A percentile compares a stretch with the other conserved stretches of the same genome.
Evolutionary conservation across 208 protist species (phyloP).

Genomic region (Crithidia brevicula): DNA sequence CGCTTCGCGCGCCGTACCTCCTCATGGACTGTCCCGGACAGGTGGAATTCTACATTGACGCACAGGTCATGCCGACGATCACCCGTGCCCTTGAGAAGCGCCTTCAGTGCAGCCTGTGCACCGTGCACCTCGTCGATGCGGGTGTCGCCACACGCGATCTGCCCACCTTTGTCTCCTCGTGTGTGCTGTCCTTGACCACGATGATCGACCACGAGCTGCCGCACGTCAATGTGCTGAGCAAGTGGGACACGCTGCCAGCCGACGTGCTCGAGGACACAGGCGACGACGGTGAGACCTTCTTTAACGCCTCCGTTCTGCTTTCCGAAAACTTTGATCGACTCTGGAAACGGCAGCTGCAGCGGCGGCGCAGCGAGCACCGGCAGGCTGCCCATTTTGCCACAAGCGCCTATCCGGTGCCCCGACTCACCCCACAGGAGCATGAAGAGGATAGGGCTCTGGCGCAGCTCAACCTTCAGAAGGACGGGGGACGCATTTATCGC

Average conservation of each 20-base stretch:
- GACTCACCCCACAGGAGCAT: constrained; percentile 44
- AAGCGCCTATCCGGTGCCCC: constrained; percentile 30
- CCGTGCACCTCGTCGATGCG: constrained; percentile 96
- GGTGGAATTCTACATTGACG: constrained; percentile 98
- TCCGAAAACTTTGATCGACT: constrained; percentile 86
- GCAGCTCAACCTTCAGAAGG: constrained; percentile 53
- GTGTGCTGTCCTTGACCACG: constrained; percentile 94
- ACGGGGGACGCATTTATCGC: constrained; percentile 68
- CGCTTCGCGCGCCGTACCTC: constrained; percentile 83
- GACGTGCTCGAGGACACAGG: constrained; percentile 75
- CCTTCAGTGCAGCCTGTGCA: constrained; percentile 78
- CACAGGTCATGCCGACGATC: constrained; percentile 90
- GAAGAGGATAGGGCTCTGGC: constrained; percentile 38
- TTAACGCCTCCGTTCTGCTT: constrained; percentile 59
- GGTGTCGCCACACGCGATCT: constrained; percentile 94
- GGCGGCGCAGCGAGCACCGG: constrained; percentile 48
- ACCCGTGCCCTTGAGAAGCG: constrained; percentile 68
- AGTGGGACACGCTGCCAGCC: constrained; percentile 93
- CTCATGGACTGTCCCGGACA: constrained; percentile 99
- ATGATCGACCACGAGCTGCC: constrained; percentile 97
- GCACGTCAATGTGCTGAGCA: constrained; percentile 98
- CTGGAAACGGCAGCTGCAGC: constrained; percentile 70
- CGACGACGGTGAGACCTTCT: constrained; percentile 72
- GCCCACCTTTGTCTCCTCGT: constrained; percentile 95
- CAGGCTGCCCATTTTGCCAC: constrained; percentile 47